A percentile compares a stretch with the other conserved stretches of the same genome.
These are phyloP conservation scores for Pythium coloratum DNA, from an alignment of 352 stramenopile genomes.

Conservation along the genomic window DNA sequence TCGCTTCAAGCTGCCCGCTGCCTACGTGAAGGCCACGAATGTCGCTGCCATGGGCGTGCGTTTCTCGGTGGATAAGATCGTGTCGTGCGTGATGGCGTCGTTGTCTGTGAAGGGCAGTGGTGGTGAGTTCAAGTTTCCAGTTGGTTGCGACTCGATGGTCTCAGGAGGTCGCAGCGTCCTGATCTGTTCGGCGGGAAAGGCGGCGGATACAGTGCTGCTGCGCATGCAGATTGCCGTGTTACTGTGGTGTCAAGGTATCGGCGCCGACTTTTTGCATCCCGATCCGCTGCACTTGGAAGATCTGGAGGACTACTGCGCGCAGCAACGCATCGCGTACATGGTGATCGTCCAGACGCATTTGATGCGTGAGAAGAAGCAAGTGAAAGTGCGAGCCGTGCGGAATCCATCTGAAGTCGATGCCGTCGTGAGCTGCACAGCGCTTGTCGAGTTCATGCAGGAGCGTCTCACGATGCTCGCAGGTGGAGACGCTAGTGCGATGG, in stretches of 20 bases:
- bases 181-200: conserved; percentile 76
- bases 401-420: conserved; percentile 68
- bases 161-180: conserved; percentile 56
- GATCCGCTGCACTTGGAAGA: conserved; percentile 79
- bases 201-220: conserved; percentile 67
- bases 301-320: conserved; percentile 78
- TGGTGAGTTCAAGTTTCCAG: conserved; percentile 9
- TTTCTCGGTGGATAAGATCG: conserved; percentile 87
- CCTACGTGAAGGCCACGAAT: conserved; percentile 66
- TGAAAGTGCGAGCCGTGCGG: conserved; percentile 78
- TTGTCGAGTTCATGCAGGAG: conserved; percentile 70
- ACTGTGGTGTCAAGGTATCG: conserved; percentile 72
- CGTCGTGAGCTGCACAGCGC: conserved; percentile 57
- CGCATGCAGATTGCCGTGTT: conserved; percentile 80
- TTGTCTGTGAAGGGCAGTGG: conserved; percentile 35
- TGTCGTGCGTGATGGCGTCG: conserved; percentile 59
- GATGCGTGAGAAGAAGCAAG: conserved; percentile 82
- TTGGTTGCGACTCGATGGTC: conserved; percentile 30
- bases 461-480: conserved; percentile 29
- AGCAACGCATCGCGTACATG: conserved; percentile 81
- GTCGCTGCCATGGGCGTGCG: conserved; percentile 82
- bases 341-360: conserved; percentile 85
- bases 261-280: conserved; percentile 81
- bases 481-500: conserved; percentile 5
- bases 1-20: conserved; percentile 79